phyloP scores from a whole-genome alignment of 1,139 yeast species.

The Nematodospora anomalae region DNA sequence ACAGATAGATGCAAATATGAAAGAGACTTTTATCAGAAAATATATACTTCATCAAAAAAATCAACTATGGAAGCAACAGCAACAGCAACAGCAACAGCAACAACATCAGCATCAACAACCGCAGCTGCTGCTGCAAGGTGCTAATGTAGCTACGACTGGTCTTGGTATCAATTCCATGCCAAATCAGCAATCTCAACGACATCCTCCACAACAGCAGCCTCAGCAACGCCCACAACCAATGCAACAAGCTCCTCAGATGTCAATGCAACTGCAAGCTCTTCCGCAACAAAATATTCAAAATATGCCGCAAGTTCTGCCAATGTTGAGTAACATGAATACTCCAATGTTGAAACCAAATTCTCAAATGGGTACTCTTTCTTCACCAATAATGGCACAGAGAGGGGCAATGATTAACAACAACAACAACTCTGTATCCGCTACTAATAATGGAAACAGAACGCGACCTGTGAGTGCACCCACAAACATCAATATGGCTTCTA shows the following conservation, averaged over 20 bases:
- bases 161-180: slow-evolving; percentile 6
- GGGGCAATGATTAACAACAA: slow-evolving; percentile 7
- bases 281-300: slow-evolving; percentile 6
- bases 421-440: background rate
- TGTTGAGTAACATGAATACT: slow-evolving; percentile 20
- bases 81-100: slow-evolving; percentile 16
- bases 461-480: slow-evolving; percentile 8
- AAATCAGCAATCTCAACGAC: slow-evolving; percentile 17
- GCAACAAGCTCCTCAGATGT: slow-evolving; percentile 16
- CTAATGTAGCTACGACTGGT: slow-evolving; percentile 1
- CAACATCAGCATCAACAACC: slow-evolving; percentile 12
- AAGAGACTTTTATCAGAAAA: slow-evolving; percentile 41
- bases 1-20: slow-evolving; percentile 30
- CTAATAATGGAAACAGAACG: slow-evolving; percentile 1
- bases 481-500: slow-evolving; percentile 6
- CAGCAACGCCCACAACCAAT: slow-evolving; percentile 18
- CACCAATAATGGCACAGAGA: slow-evolving; percentile 27
- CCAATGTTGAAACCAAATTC: slow-evolving; percentile 24
- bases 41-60: slow-evolving; percentile 45
- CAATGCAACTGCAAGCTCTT: slow-evolving; percentile 12
- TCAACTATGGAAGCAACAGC: slow-evolving; percentile 41
- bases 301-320: slow-evolving; percentile 24
- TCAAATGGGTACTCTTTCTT: slow-evolving; percentile 16
- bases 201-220: slow-evolving; percentile 14
- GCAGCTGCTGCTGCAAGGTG: too few species aligned